Evolutionary conservation across 805 yeast species (phyloP), one percentile per base, ranked within the genome.

Genomic region (Metschnikowia lachancei): DNA sequence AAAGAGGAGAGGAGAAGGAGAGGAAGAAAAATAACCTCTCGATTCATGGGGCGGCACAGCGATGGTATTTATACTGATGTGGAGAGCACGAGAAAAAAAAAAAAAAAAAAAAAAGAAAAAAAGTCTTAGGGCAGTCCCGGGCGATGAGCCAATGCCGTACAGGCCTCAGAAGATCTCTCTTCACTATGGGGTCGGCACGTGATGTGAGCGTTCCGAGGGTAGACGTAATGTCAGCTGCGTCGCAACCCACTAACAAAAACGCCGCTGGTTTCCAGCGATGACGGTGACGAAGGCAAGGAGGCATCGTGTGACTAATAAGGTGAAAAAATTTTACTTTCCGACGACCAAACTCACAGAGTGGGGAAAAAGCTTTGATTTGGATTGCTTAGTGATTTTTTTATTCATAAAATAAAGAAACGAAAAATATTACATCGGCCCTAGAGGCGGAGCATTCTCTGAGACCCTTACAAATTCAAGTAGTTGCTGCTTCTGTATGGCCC

Each of bases 1-100:
- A 39, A 66, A 61, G 65, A 60, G 65, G 49, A 45, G 52, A 47
- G 49, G 65, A 59, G 60, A 45, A 41, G 50, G 41, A 48, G 51
- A 39, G 39, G 43, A 39, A 38, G 26, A 37, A 41, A 39, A 42
- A 45, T 33, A 44, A 40, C 26, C 39, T 14, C 37, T 41, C 16
- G 32, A 41, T 31, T 34, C n/a, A 36, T 18, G 41, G 46, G 40
- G 45, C 33, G 43, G 45, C 41, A 31, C 41, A 31, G 50, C 43
- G 43, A 32, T 34, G 47, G 51, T 49, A 43, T 47, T 49, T 50
- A 49, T 48, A 49, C 35, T 37, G 39, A 50, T 41, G 34, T 18
- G 17, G 20, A 26, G 14, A 34, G 28, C 4, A 16, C 7, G 35
- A 34, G 32, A 41, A 37, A 42, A 47, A 53, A 41, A 34, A 50